Base-by-base conservation (phyloP, 108 stramenopile genomes). In the Nannochloropsis salina region DNA sequence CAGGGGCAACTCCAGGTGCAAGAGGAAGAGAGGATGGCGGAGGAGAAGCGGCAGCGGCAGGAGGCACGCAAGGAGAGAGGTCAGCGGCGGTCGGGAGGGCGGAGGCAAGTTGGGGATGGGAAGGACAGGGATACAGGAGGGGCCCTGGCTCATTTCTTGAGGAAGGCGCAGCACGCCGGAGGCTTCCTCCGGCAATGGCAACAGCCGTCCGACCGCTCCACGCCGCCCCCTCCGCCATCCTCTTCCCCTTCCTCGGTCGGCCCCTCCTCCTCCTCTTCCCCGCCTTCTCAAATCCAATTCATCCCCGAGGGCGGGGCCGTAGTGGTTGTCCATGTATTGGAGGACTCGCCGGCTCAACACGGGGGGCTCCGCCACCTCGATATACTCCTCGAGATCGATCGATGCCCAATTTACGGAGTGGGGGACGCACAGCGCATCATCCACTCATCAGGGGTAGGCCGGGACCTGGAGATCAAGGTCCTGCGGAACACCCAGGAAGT, bases 311-410 rank as follows among this genome's bases (percentile, higher is more conserved):
- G 61, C 20, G 61, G 61, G 20, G 61, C 61, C 4, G 61, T 74
- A n/a, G 61, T 74, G 61, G 61, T 74, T n/a, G 61, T 74, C 61
- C 15, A 74, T n/a, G 61, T 74, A n/a, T n/a, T 74, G 8, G 61
- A 74, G 3, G 61, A 74, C n/a, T 74, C 61, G 20, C 61, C 61
- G 4, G 61, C 61, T n/a, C 61, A 74, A 74, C 61, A 74, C 15
- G 61, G 2, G 3, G 61, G 61, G 20, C 61, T 74, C 3, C 61
- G n/a, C 20, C 61, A 74, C 61, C n/a, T 74, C 1, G 61, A 74
- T 0, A 74, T 74, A n/a, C 6, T 74, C 20, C 61, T 74, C n/a
- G 61, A 74, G 61, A 74, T 74, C 61, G 61, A 74, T 74, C 61
- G 61, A 74, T 74, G 61, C 6, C 61, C 61, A 1, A 74, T 74